phyloP scores from a whole-genome alignment of 2,329 filamentous ascomycete species.

The Aspergillus hortae region DNA sequence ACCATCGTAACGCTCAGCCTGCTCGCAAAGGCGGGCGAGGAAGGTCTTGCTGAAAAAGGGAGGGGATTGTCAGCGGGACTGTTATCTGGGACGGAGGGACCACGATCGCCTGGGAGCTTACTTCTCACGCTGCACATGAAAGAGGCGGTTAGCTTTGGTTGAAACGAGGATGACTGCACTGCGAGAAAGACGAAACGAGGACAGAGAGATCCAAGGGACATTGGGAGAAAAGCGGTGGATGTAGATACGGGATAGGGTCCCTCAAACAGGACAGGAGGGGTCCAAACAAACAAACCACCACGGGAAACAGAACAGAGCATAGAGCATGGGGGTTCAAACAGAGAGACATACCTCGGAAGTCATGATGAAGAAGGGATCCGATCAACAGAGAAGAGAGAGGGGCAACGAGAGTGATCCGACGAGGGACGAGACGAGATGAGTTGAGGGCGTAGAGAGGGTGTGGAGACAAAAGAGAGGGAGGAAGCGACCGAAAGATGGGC shows the following conservation, averaged over 20 bases:
- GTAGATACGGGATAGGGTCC: neutral
- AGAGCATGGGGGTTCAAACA: constrained; percentile 32
- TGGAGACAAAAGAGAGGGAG: no score
- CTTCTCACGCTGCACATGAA: constrained; percentile 62
- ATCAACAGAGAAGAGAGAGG: constrained; percentile 8
- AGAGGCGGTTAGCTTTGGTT: constrained; percentile 24
- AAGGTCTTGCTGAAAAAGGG: constrained; percentile 82
- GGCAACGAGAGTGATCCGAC: constrained; percentile 9
- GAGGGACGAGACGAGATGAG: constrained; percentile 3
- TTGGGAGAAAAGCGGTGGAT: constrained; percentile 11
- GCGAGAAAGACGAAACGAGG: constrained; percentile 2
- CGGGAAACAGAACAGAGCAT: constrained; percentile 22
- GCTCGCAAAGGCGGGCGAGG: constrained; percentile 99
- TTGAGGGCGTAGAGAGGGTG: neutral
- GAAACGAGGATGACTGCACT: neutral
- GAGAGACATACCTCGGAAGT: constrained; percentile 57
- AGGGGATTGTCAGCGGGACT: constrained; percentile 34
- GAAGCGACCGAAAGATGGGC: no score
- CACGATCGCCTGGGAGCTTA: constrained; percentile 43
- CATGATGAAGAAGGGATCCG: constrained; percentile 46
- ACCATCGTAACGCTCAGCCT: constrained; percentile 99
- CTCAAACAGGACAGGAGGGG: neutral
- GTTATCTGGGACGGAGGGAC: constrained; percentile 14
- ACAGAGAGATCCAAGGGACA: neutral
- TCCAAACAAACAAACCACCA: constrained; percentile 4